Percentiles rank a stretch among this genome's conserved stretches.
phyloP scores from a whole-genome alignment of 164 flowering plant species.

The Echeveria elegans region DNA sequence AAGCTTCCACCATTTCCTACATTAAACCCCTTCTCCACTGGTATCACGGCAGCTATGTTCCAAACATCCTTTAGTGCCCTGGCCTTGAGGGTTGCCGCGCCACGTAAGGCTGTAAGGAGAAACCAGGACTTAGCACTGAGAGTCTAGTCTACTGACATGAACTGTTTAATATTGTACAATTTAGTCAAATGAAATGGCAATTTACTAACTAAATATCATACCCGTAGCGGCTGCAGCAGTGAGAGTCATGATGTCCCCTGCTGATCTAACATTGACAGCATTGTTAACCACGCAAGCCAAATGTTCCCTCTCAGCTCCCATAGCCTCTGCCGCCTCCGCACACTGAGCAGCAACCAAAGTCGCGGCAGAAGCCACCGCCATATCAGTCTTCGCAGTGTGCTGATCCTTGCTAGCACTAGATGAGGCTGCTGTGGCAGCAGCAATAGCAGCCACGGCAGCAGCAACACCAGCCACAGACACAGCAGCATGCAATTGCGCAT shows the following conservation, averaged over 20 bases:
- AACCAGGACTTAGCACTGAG: too few species aligned
- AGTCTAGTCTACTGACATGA: too few species aligned
- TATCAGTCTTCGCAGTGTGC: conserved; percentile 73
- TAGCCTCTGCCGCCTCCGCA: conserved; percentile 87
- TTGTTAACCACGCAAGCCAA: conserved; percentile 74
- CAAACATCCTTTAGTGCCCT: conserved; percentile 90
- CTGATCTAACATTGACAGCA: conserved; percentile 82
- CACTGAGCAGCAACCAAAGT: conserved; percentile 94
- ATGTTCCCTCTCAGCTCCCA: conserved; percentile 95
- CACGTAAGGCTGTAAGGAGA: conserved; percentile 84
- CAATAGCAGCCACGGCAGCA: conserved; percentile 84
- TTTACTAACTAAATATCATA: conserved; percentile 19
- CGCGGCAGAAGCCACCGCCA: conserved; percentile 95
- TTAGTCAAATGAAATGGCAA: too few species aligned
- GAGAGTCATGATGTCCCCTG: conserved; percentile 86
- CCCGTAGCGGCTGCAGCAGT: conserved; percentile 98
- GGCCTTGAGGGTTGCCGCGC: conserved; percentile 91
- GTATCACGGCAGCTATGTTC: conserved; percentile 89
- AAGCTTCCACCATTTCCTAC: conserved; percentile 26
- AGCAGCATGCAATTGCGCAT: conserved; percentile 92
- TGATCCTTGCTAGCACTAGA: conserved; percentile 66
- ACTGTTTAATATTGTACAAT: too few species aligned
- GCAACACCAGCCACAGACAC: conserved; percentile 94
- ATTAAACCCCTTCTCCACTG: conserved; percentile 61
- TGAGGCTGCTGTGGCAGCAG: conserved; percentile 82